Percentiles rank a stretch among this genome's conserved stretches.
These are phyloP conservation scores for Monosporascus ibericus DNA, from an alignment of 2,329 filamentous ascomycete species.

Conservation along the genomic window DNA sequence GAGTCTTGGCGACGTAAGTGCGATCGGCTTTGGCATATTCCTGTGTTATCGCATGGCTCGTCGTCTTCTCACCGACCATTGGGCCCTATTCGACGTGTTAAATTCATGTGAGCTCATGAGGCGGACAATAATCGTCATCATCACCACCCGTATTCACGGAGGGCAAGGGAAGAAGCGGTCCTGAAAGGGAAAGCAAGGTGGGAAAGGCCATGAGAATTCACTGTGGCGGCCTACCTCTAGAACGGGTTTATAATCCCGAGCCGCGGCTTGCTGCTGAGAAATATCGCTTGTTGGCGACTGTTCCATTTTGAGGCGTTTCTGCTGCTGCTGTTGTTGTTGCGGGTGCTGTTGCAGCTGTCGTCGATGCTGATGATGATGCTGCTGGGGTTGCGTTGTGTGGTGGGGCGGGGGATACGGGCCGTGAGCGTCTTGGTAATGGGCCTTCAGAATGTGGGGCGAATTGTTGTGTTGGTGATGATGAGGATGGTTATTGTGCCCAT, in stretches of 20 bases:
- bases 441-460: slow-evolving; percentile 6
- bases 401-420: slow-evolving; percentile 7
- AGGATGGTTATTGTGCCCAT: slow-evolving; percentile 7
- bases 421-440: slow-evolving; percentile 7
- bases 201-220: neutral
- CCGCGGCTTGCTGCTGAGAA: slow-evolving; percentile 54
- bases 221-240: slow-evolving; percentile 39
- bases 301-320: slow-evolving; percentile 31
- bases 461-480: slow-evolving; percentile 19
- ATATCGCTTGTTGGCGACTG: slow-evolving; percentile 34
- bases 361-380: slow-evolving; percentile 4
- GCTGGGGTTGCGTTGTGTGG: slow-evolving; percentile 7
- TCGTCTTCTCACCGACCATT: slow-evolving; percentile 70
- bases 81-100: slow-evolving; percentile 58
- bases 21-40: slow-evolving; percentile 88
- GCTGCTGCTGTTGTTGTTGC: slow-evolving; percentile 2
- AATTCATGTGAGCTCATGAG: slow-evolving; percentile 11
- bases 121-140: neutral
- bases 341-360: slow-evolving; percentile 11
- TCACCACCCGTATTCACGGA: neutral
- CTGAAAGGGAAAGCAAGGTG: neutral
- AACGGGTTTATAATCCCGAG: slow-evolving; percentile 52
- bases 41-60: slow-evolving; percentile 69
- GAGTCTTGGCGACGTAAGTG: slow-evolving; percentile 79
- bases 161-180: neutral